Evolutionary conservation across 164 flowering plant genomes (phyloP).

Genomic region (Liriodendron chinense): DNA sequence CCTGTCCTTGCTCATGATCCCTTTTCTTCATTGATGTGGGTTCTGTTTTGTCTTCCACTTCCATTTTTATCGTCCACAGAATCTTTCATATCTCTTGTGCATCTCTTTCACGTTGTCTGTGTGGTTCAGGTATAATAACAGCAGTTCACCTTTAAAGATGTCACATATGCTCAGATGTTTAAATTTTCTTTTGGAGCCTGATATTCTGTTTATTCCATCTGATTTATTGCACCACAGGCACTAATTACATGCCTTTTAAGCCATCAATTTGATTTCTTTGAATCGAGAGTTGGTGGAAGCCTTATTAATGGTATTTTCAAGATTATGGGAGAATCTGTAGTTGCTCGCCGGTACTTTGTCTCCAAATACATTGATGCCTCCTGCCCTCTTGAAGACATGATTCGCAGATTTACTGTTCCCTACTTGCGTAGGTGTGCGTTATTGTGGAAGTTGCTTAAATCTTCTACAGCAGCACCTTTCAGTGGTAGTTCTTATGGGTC

Average conservation of each 20-base stretch:
- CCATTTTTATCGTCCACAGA: conserved; percentile 58
- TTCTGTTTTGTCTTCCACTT: conserved; percentile 78
- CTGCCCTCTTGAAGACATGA: conserved; percentile 40
- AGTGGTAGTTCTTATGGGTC: conserved; percentile 29
- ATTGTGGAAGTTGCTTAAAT: conserved; percentile 64
- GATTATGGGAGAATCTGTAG: conserved; percentile 36
- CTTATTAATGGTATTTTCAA: conserved; percentile 50
- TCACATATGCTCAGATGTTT: not conserved
- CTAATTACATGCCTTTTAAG: conserved; percentile 40
- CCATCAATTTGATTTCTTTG: conserved; percentile 20
- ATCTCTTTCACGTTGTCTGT: conserved; percentile 70
- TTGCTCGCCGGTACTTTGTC: conserved; percentile 43
- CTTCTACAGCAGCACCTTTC: conserved; percentile 46
- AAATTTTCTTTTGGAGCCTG: not conserved
- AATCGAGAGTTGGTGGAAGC: conserved; percentile 33
- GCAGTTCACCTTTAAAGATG: not conserved
- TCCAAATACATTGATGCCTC: conserved; percentile 53
- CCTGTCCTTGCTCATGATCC: conserved; percentile 85
- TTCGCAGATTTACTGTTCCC: conserved; percentile 67
- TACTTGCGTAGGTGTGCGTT: conserved; percentile 83
- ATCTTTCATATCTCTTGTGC: conserved; percentile 70
- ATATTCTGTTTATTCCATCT: not conserved
- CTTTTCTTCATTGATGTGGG: conserved; percentile 95
- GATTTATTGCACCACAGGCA: conserved; percentile 46
- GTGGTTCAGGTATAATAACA: conserved; percentile 57